Evolutionary conservation across 495 filamentous ascomycete genomes (phyloP), one percentile per base, ranked within the genome.

Genomic region (Monascus purpureus): DNA sequence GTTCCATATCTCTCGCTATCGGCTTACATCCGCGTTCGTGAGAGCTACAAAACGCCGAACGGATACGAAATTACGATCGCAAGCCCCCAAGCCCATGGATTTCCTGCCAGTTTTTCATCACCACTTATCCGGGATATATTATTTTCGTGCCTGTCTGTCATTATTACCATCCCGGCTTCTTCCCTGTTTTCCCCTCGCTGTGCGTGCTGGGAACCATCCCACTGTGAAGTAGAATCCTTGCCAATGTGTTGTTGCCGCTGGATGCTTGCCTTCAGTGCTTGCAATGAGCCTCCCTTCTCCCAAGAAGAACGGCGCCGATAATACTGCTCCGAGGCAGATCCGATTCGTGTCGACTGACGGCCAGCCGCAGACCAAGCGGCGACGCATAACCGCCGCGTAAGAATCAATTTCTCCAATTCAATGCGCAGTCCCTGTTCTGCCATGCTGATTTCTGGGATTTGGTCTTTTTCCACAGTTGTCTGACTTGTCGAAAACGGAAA

Each of bases 301-400:
- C 33, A 53, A 53, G 47, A 56, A 55, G 50, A 65, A 62, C 35
- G 47, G 40, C 36, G 46, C 14, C 14, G 25, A 49, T 47, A 55
- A 47, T 43, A 50, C 37, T 48, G 33, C 48, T 41, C 49, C 49
- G 27, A 60, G 59, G 38, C 63, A 65, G 47, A 81, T 87, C 32
- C 73, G 81, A 41, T 86, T 86, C 52, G 77, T 87, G 40, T 75
- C 80, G 34, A 83, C 80, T 43, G 77, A 85, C 54, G 81, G 80
- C 37, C 78, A 81, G 40, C 81, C 80, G 29, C 78, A 82, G 39
- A 76, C 78, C 28, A 87, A 87, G 53, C 65, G 81, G 40, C 70
- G 82, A 50, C 70, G 82, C 50, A 80, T 87, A 49, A 82, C 77
- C 57, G 76, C 81, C 43, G 82, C 82, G 74, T 86, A 71, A 47